A percentile compares a stretch with the other conserved stretches of the same genome.
Conservation (phyloP, 2,329 filamentous ascomycete species). For the Harringtonia lauricola region DNA sequence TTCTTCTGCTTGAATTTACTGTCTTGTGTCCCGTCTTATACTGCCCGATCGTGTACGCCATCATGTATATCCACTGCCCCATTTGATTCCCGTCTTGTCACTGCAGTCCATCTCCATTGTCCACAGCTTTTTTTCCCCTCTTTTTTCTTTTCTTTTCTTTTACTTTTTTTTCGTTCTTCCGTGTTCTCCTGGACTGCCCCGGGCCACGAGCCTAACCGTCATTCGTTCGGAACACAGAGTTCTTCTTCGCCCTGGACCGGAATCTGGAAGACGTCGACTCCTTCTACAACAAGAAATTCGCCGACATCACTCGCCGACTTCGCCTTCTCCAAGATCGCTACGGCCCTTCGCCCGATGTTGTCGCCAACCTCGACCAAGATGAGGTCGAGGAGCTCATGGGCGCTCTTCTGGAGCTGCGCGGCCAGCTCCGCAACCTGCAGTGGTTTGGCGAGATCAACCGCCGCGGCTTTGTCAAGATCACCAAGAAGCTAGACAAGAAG, state of each 20-base stretch:
- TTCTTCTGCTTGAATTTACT: background rate
- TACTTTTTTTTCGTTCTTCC: background rate
- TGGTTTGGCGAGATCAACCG: conserved; percentile 98
- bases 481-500: conserved; percentile 98
- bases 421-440: conserved; percentile 79
- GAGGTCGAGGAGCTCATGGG: conserved; percentile 87
- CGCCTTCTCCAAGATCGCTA: conserved; percentile 83
- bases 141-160: background rate
- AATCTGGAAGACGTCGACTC: conserved; percentile 94
- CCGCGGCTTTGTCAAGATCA: conserved; percentile 93
- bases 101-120: background rate
- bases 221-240: conserved; percentile 47
- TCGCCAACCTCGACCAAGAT: conserved; percentile 69
- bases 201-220: conserved; percentile 24
- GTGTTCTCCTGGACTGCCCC: conserved; percentile 5
- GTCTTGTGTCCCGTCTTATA: background rate
- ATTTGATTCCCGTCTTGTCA: background rate
- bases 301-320: conserved; percentile 71
- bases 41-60: background rate
- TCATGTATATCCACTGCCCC: background rate
- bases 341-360: conserved; percentile 58
- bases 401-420: conserved; percentile 77
- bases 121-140: background rate
- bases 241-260: conserved; percentile 92
- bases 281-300: conserved; percentile 94